These are phyloP conservation scores for Monilinia polystroma DNA, from an alignment of 2,329 filamentous ascomycete genomes.

Conservation along the genomic window DNA sequence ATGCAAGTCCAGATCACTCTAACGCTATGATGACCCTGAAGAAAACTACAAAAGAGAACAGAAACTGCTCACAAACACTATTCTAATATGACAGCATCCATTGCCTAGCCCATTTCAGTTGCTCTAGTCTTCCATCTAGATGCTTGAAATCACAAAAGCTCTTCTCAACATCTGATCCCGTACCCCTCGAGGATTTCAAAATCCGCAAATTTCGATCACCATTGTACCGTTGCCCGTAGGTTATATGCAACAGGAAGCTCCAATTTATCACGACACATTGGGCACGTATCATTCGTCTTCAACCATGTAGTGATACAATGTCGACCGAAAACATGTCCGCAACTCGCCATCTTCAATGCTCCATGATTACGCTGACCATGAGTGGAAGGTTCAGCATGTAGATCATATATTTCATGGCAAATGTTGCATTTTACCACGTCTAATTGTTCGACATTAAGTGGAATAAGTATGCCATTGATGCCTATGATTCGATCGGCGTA, in stretches of 20 bases:
- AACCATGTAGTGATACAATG: slow-evolving; percentile 2
- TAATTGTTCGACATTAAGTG: background rate
- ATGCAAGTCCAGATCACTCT: no score
- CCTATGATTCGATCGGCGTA: background rate
- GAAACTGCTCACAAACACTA: no score
- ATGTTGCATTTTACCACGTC: background rate
- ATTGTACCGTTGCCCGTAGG: background rate
- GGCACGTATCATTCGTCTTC: background rate
- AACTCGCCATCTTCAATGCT: background rate
- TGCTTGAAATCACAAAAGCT: background rate
- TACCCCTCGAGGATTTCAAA: background rate
- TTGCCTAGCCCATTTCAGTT: no score
- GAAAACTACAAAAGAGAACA: no score
- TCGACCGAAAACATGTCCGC: slow-evolving; percentile 3
- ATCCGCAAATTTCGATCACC: background rate
- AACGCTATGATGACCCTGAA: no score
- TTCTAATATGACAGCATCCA: no score
- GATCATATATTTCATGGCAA: background rate
- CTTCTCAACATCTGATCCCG: background rate
- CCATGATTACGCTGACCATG: background rate
- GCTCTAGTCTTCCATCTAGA: background rate
- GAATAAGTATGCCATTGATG: rapidly evolving
- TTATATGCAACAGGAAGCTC: background rate
- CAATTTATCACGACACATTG: background rate
- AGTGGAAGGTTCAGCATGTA: no score